Evolutionary conservation across 2,329 filamentous ascomycete species (phyloP).

Genomic region (Colletotrichum brevisporum): DNA sequence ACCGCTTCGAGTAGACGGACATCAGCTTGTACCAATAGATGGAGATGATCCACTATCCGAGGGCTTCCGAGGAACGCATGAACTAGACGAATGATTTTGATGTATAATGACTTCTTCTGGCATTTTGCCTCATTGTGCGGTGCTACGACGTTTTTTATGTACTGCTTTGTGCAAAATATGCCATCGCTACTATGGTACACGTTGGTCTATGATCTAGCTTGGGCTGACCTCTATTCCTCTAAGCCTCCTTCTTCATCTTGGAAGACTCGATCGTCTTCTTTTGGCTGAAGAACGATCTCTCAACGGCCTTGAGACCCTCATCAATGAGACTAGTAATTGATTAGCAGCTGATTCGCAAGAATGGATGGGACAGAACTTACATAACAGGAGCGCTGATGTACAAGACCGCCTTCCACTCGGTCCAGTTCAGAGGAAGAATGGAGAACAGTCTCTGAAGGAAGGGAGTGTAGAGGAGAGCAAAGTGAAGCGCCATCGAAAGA

Average conservation of each 20-base stretch:
- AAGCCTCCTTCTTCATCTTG: constrained; percentile 69
- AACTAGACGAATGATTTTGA: constrained; percentile 38
- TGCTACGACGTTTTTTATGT: constrained; percentile 34
- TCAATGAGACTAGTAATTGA: constrained; percentile 77
- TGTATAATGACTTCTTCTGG: constrained; percentile 12
- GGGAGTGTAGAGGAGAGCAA: constrained; percentile 92
- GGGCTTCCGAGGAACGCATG: constrained; percentile 33
- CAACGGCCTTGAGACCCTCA: constrained; percentile 84
- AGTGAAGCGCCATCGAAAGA: constrained; percentile 95
- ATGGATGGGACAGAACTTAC: constrained; percentile 66
- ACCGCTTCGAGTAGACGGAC: constrained; percentile 39
- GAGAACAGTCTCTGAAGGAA: constrained; percentile 91
- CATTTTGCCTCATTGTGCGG: constrained; percentile 18
- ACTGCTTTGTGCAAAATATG: constrained; percentile 36
- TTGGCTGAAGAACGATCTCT: constrained; percentile 76
- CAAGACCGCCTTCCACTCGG: constrained; percentile 93
- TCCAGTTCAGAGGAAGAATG: constrained; percentile 87
- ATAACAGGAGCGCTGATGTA: constrained; percentile 92
- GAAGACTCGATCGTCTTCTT: constrained; percentile 56
- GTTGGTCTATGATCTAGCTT: constrained; percentile 48
- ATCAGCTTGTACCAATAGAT: constrained; percentile 54
- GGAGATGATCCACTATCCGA: constrained; percentile 43
- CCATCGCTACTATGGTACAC: constrained; percentile 45
- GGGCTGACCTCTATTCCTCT: constrained; percentile 47
- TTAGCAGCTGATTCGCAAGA: neutral